phyloP scores from a whole-genome alignment of 306 rosid species.

The Canavalia ensiformis region DNA sequence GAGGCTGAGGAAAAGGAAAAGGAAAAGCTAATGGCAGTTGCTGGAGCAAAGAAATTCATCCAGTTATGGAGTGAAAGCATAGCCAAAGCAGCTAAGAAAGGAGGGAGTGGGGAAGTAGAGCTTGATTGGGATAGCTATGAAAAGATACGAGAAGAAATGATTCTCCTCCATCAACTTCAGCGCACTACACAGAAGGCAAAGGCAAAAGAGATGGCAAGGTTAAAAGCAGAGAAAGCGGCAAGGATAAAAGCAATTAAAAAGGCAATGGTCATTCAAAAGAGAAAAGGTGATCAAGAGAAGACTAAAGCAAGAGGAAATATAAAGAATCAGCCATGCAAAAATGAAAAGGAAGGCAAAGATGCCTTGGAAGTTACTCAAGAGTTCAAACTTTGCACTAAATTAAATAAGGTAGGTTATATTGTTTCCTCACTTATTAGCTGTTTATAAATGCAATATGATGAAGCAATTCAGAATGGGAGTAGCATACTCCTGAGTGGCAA shows the following conservation, averaged over 20 bases:
- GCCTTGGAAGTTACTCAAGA: slow-evolving; percentile 52
- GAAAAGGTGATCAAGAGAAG: slow-evolving; percentile 49
- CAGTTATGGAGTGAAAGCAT: slow-evolving; percentile 53
- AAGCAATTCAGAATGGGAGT: slow-evolving; percentile 26
- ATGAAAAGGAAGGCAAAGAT: slow-evolving; percentile 46
- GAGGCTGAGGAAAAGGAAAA: slow-evolving; percentile 55
- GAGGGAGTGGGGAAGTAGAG: slow-evolving; percentile 71
- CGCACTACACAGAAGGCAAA: slow-evolving; percentile 60
- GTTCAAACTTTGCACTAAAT: slow-evolving; percentile 53
- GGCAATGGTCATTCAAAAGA: slow-evolving; percentile 59
- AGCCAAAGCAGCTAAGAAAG: slow-evolving; percentile 80
- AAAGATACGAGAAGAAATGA: slow-evolving; percentile 63
- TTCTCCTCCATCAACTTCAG: slow-evolving; percentile 55
- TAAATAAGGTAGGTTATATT: slow-evolving; percentile 60
- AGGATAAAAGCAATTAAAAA: slow-evolving; percentile 59
- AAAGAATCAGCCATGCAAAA: slow-evolving; percentile 43
- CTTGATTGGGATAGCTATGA: slow-evolving; percentile 81
- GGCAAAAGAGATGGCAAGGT: slow-evolving; percentile 59
- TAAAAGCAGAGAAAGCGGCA: slow-evolving; percentile 63
- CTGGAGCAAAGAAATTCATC: slow-evolving; percentile 51
- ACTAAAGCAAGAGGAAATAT: slow-evolving; percentile 40
- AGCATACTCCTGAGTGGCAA: slow-evolving; percentile 36
- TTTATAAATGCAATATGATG: slow-evolving; percentile 19
- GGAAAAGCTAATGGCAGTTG: slow-evolving; percentile 46
- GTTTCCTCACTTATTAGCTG: slow-evolving; percentile 35